Percentiles rank a stretch among this genome's conserved stretches.
These are phyloP conservation scores for Stephania japonica DNA, from an alignment of 164 flowering plant genomes.

Conservation along the genomic window DNA sequence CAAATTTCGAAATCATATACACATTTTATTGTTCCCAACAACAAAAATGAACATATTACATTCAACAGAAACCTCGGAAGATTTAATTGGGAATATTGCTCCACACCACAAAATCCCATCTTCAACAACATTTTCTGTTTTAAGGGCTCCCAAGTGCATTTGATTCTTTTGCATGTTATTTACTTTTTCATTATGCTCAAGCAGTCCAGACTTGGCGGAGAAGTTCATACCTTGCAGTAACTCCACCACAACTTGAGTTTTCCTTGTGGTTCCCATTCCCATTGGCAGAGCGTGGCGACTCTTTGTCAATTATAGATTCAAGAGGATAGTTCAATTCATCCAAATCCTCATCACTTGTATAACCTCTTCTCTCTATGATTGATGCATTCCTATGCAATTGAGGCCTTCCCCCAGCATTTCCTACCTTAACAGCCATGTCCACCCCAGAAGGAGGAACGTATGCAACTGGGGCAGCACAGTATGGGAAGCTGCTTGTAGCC, in stretches of 20 bases:
- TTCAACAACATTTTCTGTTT: neutral
- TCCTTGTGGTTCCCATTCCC: slow-evolving; percentile 21
- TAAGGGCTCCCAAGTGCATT: neutral
- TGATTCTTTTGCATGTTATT: neutral
- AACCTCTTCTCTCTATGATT: slow-evolving; percentile 69
- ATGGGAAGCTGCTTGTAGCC: slow-evolving; percentile 58
- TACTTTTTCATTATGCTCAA: neutral
- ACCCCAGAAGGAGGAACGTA: slow-evolving; percentile 57
- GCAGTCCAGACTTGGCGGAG: slow-evolving; percentile 76
- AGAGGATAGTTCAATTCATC: slow-evolving; percentile 81
- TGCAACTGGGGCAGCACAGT: slow-evolving; percentile 52
- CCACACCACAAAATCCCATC: neutral
- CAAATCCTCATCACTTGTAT: slow-evolving; percentile 92
- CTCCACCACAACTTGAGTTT: slow-evolving; percentile 15
- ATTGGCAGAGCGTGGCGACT: slow-evolving; percentile 30
- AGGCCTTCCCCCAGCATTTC: slow-evolving; percentile 46
- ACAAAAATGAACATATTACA: neutral
- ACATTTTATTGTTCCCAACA: neutral
- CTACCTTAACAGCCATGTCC: slow-evolving; percentile 67
- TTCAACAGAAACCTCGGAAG: neutral
- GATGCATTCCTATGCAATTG: slow-evolving; percentile 60
- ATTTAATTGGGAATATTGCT: neutral
- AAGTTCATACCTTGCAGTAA: slow-evolving; percentile 63
- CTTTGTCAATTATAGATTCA: slow-evolving; percentile 41
- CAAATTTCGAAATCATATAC: neutral